Base-by-base conservation (phyloP, 176 grass and related monocot genomes). In the Cenchrus purpureus region DNA sequence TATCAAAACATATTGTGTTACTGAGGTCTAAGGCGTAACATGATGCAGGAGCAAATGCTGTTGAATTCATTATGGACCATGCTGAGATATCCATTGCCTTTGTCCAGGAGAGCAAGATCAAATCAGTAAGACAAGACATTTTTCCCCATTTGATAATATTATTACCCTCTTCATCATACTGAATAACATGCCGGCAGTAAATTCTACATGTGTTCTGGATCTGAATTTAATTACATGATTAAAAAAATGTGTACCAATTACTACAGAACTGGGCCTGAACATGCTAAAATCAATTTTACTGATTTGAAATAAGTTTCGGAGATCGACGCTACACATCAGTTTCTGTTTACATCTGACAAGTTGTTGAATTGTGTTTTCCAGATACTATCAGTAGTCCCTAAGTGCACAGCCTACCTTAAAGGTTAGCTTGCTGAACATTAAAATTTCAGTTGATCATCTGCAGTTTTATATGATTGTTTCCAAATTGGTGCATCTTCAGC, bases 61-160 rank as follows among this genome's bases (percentile, higher is more conserved):
- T 98, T 77, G 91, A 95, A 71, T 98, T 95, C 65, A 93, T 98
- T 73, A 75, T 98, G 75, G 78, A 82, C 22, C 93, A 98, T 85
- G 91, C 96, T 62, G 96, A 95, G 91, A 93, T 98, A 64, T 98
- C 93, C n/a, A 65, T 93, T 88, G 93, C 91, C 19, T 98, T 98
- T 90, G 74, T 92, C 32, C 96, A 98, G 65, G 93, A 95, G 81
- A 95, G 76, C 89, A 98, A 94, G 83, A 90, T 98, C 85, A 76
- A 83, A 84, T 94, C 93, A 69, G 96, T 98, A 92, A 90, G 93
- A 13, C 11, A 70, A 90, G 85, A 74, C 59, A 85, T 79, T 34
- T 34, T 16, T 6, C 40, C 14, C 61, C 31, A 83, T 28, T 1
- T 20, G 61, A 87, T 2, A 82, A 5, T 52, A 81, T 32, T 19